Evolutionary conservation across 75 land plant species (phyloP).

Genomic region (Sequoiadendron giganteum): DNA sequence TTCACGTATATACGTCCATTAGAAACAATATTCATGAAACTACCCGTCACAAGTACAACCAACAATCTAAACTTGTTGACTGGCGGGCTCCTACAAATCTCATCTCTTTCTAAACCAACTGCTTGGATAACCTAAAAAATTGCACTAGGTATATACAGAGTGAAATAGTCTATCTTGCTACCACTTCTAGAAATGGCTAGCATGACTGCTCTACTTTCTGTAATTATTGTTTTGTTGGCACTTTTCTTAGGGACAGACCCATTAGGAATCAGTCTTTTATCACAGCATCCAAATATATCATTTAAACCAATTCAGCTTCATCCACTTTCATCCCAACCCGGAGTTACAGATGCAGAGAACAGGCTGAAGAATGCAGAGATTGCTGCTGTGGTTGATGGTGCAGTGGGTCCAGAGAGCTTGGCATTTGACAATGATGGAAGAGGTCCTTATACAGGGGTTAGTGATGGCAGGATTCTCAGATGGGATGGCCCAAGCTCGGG

Average conservation of each 20-base stretch:
- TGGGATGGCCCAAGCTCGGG: conserved; percentile 43
- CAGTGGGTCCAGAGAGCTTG: conserved; percentile 62
- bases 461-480: conserved; percentile 61
- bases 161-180: neutral
- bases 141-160: neutral
- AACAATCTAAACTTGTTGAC: neutral
- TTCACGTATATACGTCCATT: no score
- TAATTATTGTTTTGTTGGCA: neutral
- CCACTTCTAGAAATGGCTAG: neutral
- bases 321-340: conserved; percentile 8
- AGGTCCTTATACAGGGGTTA: conserved; percentile 68
- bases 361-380: conserved; percentile 7
- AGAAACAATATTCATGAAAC: no score
- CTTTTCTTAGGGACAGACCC: neutral
- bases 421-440: conserved; percentile 54
- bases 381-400: conserved; percentile 14
- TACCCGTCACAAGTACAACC: neutral
- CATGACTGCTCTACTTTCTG: neutral
- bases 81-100: neutral
- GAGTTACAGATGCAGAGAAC: neutral
- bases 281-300: neutral
- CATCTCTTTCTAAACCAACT: neutral
- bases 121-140: neutral
- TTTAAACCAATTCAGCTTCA: neutral
- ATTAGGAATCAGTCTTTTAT: neutral